Percentiles rank a stretch among this genome's conserved stretches.
Conservation (phyloP, 2,329 filamentous ascomycete genomes). For the Fusarium tjaetaba region DNA sequence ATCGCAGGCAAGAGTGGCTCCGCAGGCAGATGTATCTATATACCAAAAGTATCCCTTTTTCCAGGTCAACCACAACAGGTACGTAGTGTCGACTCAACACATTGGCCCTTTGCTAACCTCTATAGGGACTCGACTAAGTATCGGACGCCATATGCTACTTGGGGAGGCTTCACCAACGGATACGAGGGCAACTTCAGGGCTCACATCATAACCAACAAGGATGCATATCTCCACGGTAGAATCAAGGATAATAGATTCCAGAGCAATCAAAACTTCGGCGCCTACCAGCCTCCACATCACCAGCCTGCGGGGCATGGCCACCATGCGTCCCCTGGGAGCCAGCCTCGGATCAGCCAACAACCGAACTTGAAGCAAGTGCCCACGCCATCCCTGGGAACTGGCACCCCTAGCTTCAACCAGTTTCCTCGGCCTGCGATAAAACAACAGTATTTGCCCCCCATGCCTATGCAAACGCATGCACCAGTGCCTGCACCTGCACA, state of each 20-base stretch:
- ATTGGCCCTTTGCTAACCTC: slow-evolving; percentile 25
- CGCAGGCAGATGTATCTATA: slow-evolving; percentile 52
- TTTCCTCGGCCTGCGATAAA: slow-evolving; percentile 35
- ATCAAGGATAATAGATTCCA: slow-evolving; percentile 1
- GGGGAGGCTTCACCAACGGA: slow-evolving; percentile 69
- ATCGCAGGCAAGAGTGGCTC: slow-evolving; percentile 45
- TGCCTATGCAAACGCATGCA: slow-evolving; percentile 5
- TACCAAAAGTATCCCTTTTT: slow-evolving; percentile 68
- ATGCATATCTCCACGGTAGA: slow-evolving; percentile 44
- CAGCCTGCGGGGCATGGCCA: background rate
- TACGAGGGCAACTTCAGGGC: slow-evolving; percentile 64
- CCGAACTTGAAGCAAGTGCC: background rate
- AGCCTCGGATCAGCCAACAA: slow-evolving; percentile 21
- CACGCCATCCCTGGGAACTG: background rate
- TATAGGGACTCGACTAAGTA: slow-evolving; percentile 64
- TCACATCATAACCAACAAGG: slow-evolving; percentile 53
- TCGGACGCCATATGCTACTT: slow-evolving; percentile 66
- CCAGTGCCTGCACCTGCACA: background rate
- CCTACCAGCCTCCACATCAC: slow-evolving; percentile 5
- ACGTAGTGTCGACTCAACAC: slow-evolving; percentile 31
- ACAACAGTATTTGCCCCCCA: slow-evolving; percentile 25
- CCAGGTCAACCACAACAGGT: slow-evolving; percentile 69
- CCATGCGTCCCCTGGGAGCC: background rate
- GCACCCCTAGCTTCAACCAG: slow-evolving; percentile 11
- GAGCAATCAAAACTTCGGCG: background rate